Evolutionary conservation across 2,329 filamentous ascomycete species (phyloP).

Genomic region (Didymella lethalis): DNA sequence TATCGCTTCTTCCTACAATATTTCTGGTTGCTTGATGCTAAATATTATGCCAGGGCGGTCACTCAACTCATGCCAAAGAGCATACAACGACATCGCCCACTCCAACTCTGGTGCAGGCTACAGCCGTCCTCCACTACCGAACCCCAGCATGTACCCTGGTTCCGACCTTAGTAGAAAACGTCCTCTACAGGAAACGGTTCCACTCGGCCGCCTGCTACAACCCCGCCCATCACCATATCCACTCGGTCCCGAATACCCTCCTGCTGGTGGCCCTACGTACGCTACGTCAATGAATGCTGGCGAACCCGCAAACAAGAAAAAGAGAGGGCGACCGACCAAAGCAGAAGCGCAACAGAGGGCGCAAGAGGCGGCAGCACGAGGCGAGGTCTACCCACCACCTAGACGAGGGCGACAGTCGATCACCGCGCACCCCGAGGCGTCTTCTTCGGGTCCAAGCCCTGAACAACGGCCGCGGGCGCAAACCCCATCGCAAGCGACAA

Average conservation of each 20-base stretch:
- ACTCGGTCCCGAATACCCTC: constrained; percentile 44
- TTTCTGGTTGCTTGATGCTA: constrained; percentile 10
- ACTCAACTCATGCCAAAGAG: constrained; percentile 48
- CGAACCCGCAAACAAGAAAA: constrained; percentile 55
- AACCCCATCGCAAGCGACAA: constrained; percentile 39
- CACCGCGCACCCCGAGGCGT: constrained; percentile 36
- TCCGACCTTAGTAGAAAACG: constrained; percentile 49
- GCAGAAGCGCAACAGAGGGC: constrained; percentile 56
- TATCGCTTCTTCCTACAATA: neutral
- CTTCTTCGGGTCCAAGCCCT: constrained; percentile 27
- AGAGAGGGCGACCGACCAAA: constrained; percentile 58
- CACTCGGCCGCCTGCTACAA: constrained; percentile 55
- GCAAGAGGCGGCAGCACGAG: constrained; percentile 51
- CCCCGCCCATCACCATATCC: constrained; percentile 54
- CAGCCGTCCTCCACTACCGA: constrained; percentile 40
- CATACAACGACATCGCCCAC: constrained; percentile 43
- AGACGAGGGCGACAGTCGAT: constrained; percentile 45
- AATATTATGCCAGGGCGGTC: constrained; percentile 44
- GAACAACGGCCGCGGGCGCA: constrained; percentile 38
- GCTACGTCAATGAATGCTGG: constrained; percentile 36
- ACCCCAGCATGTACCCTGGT: constrained; percentile 43
- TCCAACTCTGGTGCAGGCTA: constrained; percentile 39
- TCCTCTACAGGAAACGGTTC: constrained; percentile 43
- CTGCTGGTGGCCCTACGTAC: constrained; percentile 41
- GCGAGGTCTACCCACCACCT: constrained; percentile 51